Conservation (phyloP, 2,329 filamentous ascomycete genomes). For the Ceratocystis papillata region DNA sequence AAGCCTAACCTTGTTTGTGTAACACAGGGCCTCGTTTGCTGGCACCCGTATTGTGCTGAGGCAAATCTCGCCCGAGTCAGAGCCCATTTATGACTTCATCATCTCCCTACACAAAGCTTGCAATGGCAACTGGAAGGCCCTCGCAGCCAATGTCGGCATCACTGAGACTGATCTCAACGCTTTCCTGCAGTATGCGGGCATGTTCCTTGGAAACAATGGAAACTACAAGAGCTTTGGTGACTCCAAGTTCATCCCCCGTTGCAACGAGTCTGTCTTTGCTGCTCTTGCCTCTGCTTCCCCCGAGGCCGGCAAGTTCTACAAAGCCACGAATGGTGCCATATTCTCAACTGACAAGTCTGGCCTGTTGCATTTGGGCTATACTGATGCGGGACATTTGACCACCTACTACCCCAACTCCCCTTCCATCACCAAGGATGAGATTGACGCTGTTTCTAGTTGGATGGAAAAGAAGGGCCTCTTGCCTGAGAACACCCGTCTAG, state of each 20-base stretch:
- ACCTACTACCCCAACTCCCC: constrained; percentile 73
- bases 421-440: constrained; percentile 63
- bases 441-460: constrained; percentile 59
- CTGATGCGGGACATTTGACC: constrained; percentile 64
- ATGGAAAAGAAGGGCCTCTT: constrained; percentile 61
- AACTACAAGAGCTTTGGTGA: constrained; percentile 87
- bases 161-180: constrained; percentile 51
- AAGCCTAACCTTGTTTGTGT: constrained; percentile 15
- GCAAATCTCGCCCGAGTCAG: constrained; percentile 72
- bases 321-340: constrained; percentile 58
- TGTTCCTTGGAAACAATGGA: constrained; percentile 69
- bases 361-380: constrained; percentile 65
- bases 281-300: constrained; percentile 51
- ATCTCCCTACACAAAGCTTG: constrained; percentile 56
- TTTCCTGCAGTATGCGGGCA: constrained; percentile 66
- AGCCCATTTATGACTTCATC: constrained; percentile 72
- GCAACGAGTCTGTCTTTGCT: constrained; percentile 51
- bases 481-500: constrained; percentile 65
- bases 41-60: constrained; percentile 69
- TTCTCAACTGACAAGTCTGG: constrained; percentile 55
- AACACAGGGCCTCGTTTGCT: constrained; percentile 57
- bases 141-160: constrained; percentile 54
- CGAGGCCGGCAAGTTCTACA: constrained; percentile 53
- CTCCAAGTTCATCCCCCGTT: constrained; percentile 69
- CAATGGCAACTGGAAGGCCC: constrained; percentile 58